These are phyloP conservation scores for Mesembryanthemum crystallinum DNA, from an alignment of 148 eudicot species.

Conservation along the genomic window DNA sequence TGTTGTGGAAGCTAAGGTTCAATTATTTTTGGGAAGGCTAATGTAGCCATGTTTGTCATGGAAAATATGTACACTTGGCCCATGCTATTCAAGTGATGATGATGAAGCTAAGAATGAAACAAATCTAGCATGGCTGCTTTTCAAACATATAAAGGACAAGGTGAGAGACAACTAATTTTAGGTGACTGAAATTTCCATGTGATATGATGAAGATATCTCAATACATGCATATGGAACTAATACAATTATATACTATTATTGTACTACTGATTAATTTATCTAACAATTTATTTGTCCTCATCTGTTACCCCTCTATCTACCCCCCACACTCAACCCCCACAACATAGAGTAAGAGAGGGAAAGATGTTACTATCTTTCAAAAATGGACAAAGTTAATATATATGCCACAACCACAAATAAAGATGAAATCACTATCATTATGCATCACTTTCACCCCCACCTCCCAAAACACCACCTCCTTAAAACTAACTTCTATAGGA, in stretches of 20 bases:
- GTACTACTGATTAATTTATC: neutral
- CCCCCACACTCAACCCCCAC: conserved; percentile 18
- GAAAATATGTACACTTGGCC: conserved; percentile 4
- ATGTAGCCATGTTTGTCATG: neutral
- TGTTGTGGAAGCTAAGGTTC: neutral
- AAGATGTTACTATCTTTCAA: conserved; percentile 20
- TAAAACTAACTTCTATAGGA: conserved; percentile 19
- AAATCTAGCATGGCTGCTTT: neutral
- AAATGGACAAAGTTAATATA: conserved; percentile 18
- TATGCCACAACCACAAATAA: conserved; percentile 17
- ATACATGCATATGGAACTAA: conserved; percentile 2
- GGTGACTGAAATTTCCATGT: conserved; percentile 19
- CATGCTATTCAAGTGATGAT: neutral
- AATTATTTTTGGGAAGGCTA: conserved; percentile 7
- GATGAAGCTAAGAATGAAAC: conserved; percentile 12
- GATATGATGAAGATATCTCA: conserved; percentile 17
- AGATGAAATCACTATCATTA: conserved; percentile 19
- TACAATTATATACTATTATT: neutral
- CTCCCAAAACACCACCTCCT: conserved; percentile 27
- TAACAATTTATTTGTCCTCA: conserved; percentile 28
- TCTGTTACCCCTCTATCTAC: neutral
- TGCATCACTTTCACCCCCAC: conserved; percentile 21
- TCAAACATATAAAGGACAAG: conserved; percentile 16
- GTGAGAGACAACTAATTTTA: neutral
- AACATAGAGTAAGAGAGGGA: conserved; percentile 12